A percentile compares a stretch with the other conserved stretches of the same genome.
Conservation (phyloP, 148 eudicot species). For the Rheum nobile region DNA sequence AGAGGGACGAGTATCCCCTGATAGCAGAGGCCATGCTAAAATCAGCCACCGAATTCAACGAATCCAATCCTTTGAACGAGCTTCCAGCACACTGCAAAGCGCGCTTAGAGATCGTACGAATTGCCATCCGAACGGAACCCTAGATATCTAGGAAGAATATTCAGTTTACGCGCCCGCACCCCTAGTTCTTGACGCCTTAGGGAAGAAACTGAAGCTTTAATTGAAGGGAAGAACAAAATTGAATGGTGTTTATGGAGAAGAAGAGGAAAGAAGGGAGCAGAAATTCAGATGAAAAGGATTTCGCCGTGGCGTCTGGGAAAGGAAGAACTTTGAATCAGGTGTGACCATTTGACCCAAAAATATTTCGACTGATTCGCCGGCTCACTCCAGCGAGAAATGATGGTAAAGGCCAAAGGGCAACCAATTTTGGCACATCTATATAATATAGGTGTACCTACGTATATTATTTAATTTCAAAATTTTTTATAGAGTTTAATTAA, state of each 20-base stretch:
- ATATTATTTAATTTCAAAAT: too few relatives aligned
- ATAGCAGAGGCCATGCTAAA: constrained; percentile 4
- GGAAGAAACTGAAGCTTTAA: background rate
- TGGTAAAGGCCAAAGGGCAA: background rate
- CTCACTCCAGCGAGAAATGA: background rate
- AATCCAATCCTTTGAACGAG: constrained; percentile 8
- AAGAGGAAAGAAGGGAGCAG: background rate
- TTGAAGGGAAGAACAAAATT: background rate
- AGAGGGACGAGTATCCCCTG: constrained; percentile 7
- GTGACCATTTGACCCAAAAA: background rate
- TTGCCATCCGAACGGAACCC: constrained; percentile 25
- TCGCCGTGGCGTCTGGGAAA: background rate
- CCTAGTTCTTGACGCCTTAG: background rate
- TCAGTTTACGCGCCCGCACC: background rate
- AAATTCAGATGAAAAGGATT: background rate
- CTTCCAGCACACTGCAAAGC: constrained; percentile 2
- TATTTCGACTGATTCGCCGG: background rate
- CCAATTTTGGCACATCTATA: background rate
- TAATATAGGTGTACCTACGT: too few relatives aligned
- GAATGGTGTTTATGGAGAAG: background rate
- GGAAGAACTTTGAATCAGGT: background rate
- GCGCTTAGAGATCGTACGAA: constrained; percentile 33
- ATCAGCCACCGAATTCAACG: constrained; percentile 2
- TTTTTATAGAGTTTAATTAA: too few relatives aligned
- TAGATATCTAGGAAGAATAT: background rate